phyloP scores from a whole-genome alignment of 768 basidiomycete genomes.

The Lanmaoa rubissima region DNA sequence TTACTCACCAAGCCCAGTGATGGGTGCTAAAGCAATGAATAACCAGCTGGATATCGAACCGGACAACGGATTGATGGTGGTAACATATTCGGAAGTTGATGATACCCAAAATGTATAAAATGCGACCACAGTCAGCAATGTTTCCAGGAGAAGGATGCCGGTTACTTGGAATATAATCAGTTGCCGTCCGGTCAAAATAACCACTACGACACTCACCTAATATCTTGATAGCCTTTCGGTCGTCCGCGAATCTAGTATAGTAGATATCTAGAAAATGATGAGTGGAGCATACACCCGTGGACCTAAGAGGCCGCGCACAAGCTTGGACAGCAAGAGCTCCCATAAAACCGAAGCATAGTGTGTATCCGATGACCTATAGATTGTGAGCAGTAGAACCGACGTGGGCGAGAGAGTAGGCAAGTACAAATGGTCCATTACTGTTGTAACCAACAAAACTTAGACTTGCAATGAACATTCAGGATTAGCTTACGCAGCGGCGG shows the following conservation, averaged over 20 bases:
- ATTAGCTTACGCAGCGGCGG: neutral
- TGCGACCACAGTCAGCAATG: constrained; percentile 3
- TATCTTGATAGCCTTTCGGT: neutral
- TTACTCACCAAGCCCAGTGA: constrained; percentile 20
- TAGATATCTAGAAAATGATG: constrained; percentile 14
- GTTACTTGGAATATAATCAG: constrained; percentile 1
- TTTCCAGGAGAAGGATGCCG: constrained; percentile 8
- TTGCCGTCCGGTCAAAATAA: neutral
- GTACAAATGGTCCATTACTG: neutral
- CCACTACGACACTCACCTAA: too few relatives aligned
- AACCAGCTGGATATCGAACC: too few relatives aligned
- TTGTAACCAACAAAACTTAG: neutral
- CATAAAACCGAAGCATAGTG: constrained; percentile 8
- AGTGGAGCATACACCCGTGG: too few relatives aligned
- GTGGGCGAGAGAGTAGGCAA: neutral
- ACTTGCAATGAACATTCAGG: neutral
- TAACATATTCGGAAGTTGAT: too few relatives aligned
- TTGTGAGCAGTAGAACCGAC: neutral
- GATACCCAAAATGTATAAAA: constrained; percentile 11
- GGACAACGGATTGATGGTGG: too few relatives aligned
- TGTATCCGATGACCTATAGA: constrained; percentile 15
- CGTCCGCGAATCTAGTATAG: constrained; percentile 17
- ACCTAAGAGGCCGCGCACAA: neutral
- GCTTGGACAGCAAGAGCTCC: constrained; percentile 11
- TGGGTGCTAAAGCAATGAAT: neutral